phyloP scores from a whole-genome alignment of 306 rosid species.

The Lithocarpus polystachyus region DNA sequence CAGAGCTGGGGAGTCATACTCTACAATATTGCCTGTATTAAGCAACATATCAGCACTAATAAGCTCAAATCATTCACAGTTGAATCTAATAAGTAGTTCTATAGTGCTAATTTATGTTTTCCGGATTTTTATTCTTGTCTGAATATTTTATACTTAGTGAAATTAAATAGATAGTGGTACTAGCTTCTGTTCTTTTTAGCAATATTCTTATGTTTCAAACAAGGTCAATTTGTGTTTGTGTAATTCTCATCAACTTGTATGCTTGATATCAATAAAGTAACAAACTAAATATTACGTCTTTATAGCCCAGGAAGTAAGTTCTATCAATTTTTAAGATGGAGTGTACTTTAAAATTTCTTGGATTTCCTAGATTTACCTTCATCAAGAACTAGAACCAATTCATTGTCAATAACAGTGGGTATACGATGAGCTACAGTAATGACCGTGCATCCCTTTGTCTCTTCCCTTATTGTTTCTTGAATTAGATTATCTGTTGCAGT shows the following conservation, averaged over 20 bases:
- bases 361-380: constrained; percentile 50
- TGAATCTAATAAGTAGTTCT: background rate
- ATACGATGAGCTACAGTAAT: constrained; percentile 86
- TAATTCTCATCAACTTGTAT: too few species aligned
- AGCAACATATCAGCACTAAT: constrained; percentile 5
- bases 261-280: background rate
- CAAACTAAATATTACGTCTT: background rate
- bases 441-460: constrained; percentile 74
- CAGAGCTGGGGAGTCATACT: constrained; percentile 61
- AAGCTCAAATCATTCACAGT: background rate
- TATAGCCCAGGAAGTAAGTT: background rate
- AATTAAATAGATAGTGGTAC: background rate
- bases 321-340: background rate
- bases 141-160: background rate
- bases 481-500: constrained; percentile 71
- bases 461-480: constrained; percentile 74
- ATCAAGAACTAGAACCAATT: constrained; percentile 75
- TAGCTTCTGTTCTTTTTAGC: background rate
- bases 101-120: background rate
- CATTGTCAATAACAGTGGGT: constrained; percentile 80
- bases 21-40: constrained; percentile 59
- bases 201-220: background rate
- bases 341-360: background rate
- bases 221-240: too few species aligned
- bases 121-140: background rate